Evolutionary conservation across 1,139 yeast genomes (phyloP).

Genomic region (Scheffersomyces titani): DNA sequence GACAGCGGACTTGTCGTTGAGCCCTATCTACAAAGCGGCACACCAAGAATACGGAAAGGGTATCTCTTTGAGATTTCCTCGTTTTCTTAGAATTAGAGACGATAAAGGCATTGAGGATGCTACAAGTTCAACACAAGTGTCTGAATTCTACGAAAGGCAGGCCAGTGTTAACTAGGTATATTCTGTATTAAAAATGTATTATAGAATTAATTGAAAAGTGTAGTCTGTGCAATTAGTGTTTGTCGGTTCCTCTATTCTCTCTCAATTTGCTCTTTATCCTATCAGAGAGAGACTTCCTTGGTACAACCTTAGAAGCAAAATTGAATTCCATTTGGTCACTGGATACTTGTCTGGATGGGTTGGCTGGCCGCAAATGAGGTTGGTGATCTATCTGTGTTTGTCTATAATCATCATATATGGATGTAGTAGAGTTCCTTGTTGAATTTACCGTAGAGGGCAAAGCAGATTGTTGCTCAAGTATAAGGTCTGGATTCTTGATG

Average conservation of each 20-base stretch:
- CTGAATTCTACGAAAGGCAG: constrained; percentile 84
- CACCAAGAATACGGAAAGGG: constrained; percentile 79
- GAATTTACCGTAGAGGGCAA: constrained; percentile 20
- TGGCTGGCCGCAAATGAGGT: constrained; percentile 1
- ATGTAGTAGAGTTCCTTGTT: constrained; percentile 13
- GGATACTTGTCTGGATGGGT: constrained; percentile 24
- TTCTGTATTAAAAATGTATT: not conserved
- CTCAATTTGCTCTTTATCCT: constrained; percentile 38
- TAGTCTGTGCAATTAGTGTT: not conserved
- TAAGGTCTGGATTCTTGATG: constrained; percentile 25
- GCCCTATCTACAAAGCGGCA: constrained; percentile 93
- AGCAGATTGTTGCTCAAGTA: constrained; percentile 27
- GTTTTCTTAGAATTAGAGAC: constrained; percentile 82
- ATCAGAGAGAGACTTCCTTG: constrained; percentile 25
- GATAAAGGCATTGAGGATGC: constrained; percentile 91
- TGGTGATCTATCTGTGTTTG: constrained; percentile 8
- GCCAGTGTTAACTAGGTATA: constrained; percentile 33
- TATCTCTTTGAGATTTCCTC: constrained; percentile 85
- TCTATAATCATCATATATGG: constrained; percentile 32
- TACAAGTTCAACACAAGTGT: constrained; percentile 85
- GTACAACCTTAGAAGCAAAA: constrained; percentile 19
- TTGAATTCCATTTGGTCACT: constrained; percentile 39
- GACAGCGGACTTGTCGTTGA: constrained; percentile 89
- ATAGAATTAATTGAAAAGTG: not conserved
- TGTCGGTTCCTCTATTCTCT: constrained; percentile 26